Evolutionary conservation across 768 basidiomycete genomes (phyloP).

Genomic region (Harrya chromipes): DNA sequence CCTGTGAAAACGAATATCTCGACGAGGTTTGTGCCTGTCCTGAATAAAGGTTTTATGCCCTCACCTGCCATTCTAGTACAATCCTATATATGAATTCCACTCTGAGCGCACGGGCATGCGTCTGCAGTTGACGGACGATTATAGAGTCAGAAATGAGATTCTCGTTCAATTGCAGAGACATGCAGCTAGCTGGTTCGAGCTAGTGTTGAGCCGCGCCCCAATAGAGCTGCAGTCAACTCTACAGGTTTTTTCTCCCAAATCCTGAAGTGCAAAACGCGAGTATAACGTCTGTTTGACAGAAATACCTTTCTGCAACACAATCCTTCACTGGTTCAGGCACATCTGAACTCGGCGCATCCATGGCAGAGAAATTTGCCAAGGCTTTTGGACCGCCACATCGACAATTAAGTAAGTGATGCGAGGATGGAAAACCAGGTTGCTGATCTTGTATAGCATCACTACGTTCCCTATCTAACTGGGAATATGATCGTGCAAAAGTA

Average conservation of each 20-base stretch:
- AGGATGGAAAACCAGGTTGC: background rate
- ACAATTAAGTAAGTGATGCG: conserved; percentile 58
- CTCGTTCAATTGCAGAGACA: conserved; percentile 69
- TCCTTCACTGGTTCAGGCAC: conserved; percentile 65
- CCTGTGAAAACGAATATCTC: conserved; percentile 86
- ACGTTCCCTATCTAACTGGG: conserved; percentile 55
- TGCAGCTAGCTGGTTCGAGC: conserved; percentile 80
- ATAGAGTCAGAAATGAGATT: conserved; percentile 81
- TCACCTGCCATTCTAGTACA: conserved; percentile 57
- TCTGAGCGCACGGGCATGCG: conserved; percentile 75
- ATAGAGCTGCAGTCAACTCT: conserved; percentile 90
- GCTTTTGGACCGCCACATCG: conserved; percentile 74
- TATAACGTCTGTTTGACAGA: conserved; percentile 43
- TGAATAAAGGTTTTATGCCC: background rate
- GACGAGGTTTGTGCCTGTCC: conserved; percentile 68
- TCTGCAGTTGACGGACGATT: conserved; percentile 82
- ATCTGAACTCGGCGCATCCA: conserved; percentile 87
- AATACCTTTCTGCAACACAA: conserved; percentile 81
- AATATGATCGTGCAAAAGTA: conserved; percentile 76
- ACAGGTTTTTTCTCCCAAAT: conserved; percentile 51
- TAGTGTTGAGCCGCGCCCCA: conserved; percentile 85
- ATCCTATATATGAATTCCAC: conserved; percentile 78
- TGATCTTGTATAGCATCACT: conserved; percentile 46
- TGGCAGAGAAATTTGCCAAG: conserved; percentile 85
- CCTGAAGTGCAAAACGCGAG: background rate